Base-by-base conservation (phyloP, 345 rosid genomes). In the Ceriops tagal region DNA sequence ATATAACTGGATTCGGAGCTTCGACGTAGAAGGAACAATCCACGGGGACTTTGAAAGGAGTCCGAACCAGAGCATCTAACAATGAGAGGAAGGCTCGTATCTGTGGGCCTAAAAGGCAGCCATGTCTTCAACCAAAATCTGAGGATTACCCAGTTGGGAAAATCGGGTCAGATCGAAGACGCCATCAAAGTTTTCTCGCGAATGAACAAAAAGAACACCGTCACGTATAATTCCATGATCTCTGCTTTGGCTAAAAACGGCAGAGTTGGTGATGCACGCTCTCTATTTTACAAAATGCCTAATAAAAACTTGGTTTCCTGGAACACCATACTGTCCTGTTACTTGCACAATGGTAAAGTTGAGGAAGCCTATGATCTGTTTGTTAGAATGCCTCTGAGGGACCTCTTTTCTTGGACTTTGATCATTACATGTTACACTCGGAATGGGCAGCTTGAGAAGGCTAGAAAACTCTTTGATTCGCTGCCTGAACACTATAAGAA, bases 181-280 rank as follows among this genome's bases (percentile, higher is more conserved):
- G 87, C 87, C 15, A 11, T 74, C 64, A 56, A 69, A 46, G 58
- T 71, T 15, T 83, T 83, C 80, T 72, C 78, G 6, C 55, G 37
- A 22, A 83, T 83, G 81, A 13, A 69, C 34, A 73, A 51, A 4
- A 78, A 21, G 71, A 78, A 78, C 71, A 69, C 70, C 0, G 83
- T 81, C 15, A 74, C 87, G 0, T 81, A 78, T 76, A 83, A 83
- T 64, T 77, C 80, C 71, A 81, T 79, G 79, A 64, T 81, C 49
- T 83, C 81, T 10, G 84, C 58, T 0, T 70, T 30, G 16, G 73
- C 87, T 0, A 81, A 77, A 62, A 79, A 81, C 63, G 87, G 83
- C 18, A 78, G 80, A 4, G 4, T 83, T 16, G 15, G 0, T 0
- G 76, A 77, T 21, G 87, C 85, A 0, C 72, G 74, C 55, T 30